These are phyloP conservation scores for Athelia psychrophila DNA, from an alignment of 1,284 basidiomycete species.

Conservation along the genomic window DNA sequence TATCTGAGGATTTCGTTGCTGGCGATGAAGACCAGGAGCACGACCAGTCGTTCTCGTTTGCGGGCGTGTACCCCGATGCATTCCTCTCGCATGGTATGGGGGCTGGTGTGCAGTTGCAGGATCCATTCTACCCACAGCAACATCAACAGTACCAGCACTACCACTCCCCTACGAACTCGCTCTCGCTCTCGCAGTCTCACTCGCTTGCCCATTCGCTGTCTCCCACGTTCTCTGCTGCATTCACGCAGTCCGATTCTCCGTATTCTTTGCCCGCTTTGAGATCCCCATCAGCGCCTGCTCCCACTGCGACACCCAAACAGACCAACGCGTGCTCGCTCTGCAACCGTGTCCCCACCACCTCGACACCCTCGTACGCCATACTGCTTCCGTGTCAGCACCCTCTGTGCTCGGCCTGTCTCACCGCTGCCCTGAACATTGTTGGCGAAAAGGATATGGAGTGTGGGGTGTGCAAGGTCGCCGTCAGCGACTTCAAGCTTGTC, in stretches of 20 bases:
- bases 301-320: conserved; percentile 10
- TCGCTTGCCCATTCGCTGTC: conserved; percentile 15
- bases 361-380: conserved; percentile 52
- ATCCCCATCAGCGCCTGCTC: conserved; percentile 29
- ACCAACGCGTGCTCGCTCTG: conserved; percentile 46
- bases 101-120: too few relatives aligned
- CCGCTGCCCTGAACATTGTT: conserved; percentile 79
- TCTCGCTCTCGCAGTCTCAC: conserved; percentile 20
- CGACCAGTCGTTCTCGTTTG: too few relatives aligned
- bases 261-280: background rate
- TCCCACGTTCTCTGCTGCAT: conserved; percentile 20
- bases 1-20: too few relatives aligned
- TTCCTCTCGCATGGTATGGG: too few relatives aligned
- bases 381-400: conserved; percentile 71
- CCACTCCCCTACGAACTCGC: too few relatives aligned
- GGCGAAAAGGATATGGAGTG: conserved; percentile 84
- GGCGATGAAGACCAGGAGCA: too few relatives aligned
- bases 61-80: too few relatives aligned
- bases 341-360: conserved; percentile 22
- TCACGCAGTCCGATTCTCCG: conserved; percentile 3
- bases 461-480: conserved; percentile 66
- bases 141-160: too few relatives aligned
- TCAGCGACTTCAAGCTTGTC: conserved; percentile 63
- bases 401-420: conserved; percentile 74
- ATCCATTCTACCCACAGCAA: too few relatives aligned